Conservation (phyloP, 2,329 filamentous ascomycete genomes). For the Aspergillus carbonarius region DNA sequence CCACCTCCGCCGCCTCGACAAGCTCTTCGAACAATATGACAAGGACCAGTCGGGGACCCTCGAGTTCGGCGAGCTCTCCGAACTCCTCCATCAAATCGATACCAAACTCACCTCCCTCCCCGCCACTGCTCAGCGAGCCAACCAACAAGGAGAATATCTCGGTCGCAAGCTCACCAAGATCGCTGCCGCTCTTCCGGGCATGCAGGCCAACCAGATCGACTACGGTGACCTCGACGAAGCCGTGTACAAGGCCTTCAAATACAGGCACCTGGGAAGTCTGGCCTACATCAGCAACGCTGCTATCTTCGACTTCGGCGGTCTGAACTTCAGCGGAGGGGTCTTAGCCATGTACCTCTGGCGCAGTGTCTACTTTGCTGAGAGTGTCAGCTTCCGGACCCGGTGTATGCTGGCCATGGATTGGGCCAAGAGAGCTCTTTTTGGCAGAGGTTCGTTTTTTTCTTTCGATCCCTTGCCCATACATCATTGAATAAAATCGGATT, state of each 20-base stretch:
- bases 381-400: constrained; percentile 86
- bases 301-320: constrained; percentile 84
- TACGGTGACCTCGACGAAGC: constrained; percentile 91
- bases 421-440: constrained; percentile 94
- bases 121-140: constrained; percentile 91
- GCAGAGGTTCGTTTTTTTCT: constrained; percentile 68
- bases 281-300: constrained; percentile 97
- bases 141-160: constrained; percentile 93
- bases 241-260: constrained; percentile 92
- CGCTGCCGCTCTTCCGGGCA: constrained; percentile 70
- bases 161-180: constrained; percentile 93
- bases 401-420: constrained; percentile 95
- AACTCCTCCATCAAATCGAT: constrained; percentile 89
- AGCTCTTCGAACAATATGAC: constrained; percentile 88
- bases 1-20: constrained; percentile 86
- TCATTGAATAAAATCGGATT: neutral
- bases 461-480: neutral
- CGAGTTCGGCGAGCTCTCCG: constrained; percentile 86
- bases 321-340: constrained; percentile 76
- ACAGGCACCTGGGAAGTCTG: constrained; percentile 84
- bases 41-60: constrained; percentile 89
- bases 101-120: constrained; percentile 90
- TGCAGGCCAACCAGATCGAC: constrained; percentile 74
- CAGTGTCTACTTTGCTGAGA: constrained; percentile 95
- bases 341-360: constrained; percentile 96